Evolutionary conservation across 2,329 filamentous ascomycete genomes (phyloP), one percentile per base, ranked within the genome.

Genomic region (Aspergillus novoparasiticus): DNA sequence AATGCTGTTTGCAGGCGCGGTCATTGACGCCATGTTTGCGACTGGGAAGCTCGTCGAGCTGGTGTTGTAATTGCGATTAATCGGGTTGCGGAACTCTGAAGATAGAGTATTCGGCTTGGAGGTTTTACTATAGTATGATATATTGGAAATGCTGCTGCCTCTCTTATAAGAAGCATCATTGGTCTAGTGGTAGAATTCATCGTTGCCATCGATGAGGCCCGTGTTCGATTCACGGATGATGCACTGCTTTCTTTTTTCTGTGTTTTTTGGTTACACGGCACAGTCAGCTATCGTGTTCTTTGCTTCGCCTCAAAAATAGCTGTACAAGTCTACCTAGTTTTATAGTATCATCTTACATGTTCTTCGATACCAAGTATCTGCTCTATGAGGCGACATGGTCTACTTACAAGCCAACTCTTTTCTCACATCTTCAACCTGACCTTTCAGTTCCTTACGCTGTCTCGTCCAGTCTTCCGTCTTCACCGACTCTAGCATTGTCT

Each of bases 221-320:
- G 77, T 77, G 78, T 79, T 79, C 78, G 77, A 79, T 79, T 79
- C 78, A 77, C 78, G 78, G 78, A 79, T 77, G 77, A 79, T 79
- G 78, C 77, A 79, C 19, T 58, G 9, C 19, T 59, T 10, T 21
- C 59, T 56, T 70, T 71, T 67, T 61, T 65, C n/a, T 65, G 68
- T 69, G 63, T 50, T 26, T 57, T 57, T 30, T 0, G 0, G 32
- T 28, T 28, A 28, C 26, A 6, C 26, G 32, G 32, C 11, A 41
- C 19, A n/a, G 2, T 19, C 39, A 41, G 39, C 16, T n/a, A n/a
- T 41, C 16, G 9, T 16, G 16, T 41, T 41, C 16, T n/a, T n/a
- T 41, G 39, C 39, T 9, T 41, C 16, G 16, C 19, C 39, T 41
- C 19, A 6, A 41, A 41, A 9, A 41, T 9, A 41, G 8, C 3